phyloP scores from a whole-genome alignment of 306 rosid genomes.

The Parietaria judaica region DNA sequence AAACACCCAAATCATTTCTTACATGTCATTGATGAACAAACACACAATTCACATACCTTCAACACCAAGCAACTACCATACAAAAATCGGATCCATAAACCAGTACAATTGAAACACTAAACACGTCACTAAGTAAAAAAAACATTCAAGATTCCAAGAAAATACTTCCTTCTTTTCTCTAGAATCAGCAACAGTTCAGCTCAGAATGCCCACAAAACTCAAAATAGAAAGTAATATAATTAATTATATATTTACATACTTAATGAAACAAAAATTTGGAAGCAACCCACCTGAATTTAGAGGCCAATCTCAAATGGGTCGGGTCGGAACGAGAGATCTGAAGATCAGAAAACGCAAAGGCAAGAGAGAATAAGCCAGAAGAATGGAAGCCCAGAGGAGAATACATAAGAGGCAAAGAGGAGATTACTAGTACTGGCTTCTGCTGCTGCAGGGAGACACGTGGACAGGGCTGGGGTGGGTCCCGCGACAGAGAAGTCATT shows the following conservation, averaged over 20 bases:
- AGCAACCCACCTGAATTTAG: conserved; percentile 36
- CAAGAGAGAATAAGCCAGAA: conserved; percentile 3
- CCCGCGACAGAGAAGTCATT: conserved; percentile 39
- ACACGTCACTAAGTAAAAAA: neutral
- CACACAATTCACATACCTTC: conserved; percentile 9
- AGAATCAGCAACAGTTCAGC: neutral
- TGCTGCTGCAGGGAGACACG: conserved; percentile 10
- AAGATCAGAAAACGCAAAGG: neutral
- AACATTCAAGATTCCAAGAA: neutral
- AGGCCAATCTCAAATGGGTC: conserved; percentile 33
- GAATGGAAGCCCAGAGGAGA: neutral
- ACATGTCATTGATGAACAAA: no score
- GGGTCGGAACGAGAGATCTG: conserved; percentile 50
- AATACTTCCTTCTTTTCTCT: neutral
- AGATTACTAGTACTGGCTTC: conserved; percentile 30
- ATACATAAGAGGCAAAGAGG: neutral
- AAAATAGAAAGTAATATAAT: neutral
- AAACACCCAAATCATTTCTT: no score
- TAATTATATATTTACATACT: neutral
- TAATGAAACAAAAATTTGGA: neutral
- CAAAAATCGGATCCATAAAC: conserved; percentile 16
- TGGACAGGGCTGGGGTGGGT: conserved; percentile 21
- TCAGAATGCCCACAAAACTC: neutral
- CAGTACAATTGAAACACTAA: neutral
- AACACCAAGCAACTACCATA: conserved; percentile 4